Percentiles rank a stretch among this genome's conserved stretches.
Conservation (phyloP, 495 filamentous ascomycete species). For the Glonium stellatum region DNA sequence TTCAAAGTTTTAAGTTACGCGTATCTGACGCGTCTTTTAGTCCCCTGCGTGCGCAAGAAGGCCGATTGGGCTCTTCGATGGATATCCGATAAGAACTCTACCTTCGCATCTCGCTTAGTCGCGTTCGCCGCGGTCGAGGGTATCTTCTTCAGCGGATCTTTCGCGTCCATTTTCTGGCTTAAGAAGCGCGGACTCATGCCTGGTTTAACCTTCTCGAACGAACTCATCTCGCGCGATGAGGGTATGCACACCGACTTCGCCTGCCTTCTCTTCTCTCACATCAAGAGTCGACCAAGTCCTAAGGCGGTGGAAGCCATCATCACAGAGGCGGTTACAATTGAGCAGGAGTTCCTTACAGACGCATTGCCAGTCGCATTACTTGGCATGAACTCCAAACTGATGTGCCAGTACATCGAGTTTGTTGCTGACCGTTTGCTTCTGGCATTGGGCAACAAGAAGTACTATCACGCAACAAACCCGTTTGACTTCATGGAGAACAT, state of each 20-base stretch:
- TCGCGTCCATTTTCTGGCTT: conserved; percentile 99
- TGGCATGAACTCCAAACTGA: conserved; percentile 93
- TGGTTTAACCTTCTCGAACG: conserved; percentile 97
- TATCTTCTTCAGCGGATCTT: conserved; percentile 99
- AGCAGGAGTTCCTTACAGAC: conserved; percentile 97
- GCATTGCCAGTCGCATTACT: conserved; percentile 86
- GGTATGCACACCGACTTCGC: conserved; percentile 99
- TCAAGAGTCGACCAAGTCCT: conserved; percentile 81
- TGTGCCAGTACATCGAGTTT: conserved; percentile 99
- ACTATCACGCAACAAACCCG: conserved; percentile 86
- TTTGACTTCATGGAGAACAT: conserved; percentile 99
- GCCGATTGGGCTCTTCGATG: conserved; percentile 94
- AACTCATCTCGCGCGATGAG: conserved; percentile 98
- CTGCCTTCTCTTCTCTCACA: conserved; percentile 90
- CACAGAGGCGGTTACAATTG: conserved; percentile 84
- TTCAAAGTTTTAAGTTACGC: background rate
- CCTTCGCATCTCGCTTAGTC: conserved; percentile 90
- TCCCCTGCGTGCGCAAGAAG: conserved; percentile 95
- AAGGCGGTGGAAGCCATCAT: conserved; percentile 81
- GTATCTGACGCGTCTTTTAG: conserved; percentile 42
- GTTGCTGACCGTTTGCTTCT: conserved; percentile 92
- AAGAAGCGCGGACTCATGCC: conserved; percentile 99
- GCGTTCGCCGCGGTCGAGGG: conserved; percentile 98
- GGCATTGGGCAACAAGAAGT: conserved; percentile 85
- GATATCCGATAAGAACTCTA: conserved; percentile 87